Base-by-base conservation (phyloP, 1,139 yeast species). In the Yamadazyma friedrichii region DNA sequence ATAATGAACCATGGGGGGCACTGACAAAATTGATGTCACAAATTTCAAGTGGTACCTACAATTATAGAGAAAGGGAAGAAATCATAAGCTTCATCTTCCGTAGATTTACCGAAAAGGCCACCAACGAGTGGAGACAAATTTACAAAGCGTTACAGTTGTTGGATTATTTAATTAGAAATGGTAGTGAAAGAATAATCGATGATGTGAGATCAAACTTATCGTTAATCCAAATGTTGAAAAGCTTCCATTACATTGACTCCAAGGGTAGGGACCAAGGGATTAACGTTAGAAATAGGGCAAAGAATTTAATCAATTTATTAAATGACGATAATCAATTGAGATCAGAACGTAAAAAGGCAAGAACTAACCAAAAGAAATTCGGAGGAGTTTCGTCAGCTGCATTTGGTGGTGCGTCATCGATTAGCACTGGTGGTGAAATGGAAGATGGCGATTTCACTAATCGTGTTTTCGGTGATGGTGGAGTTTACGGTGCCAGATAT, bases 1-100 rank as follows among this genome's bases (percentile, higher is more conserved):
- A 93, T 62, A 93, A 93, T 61, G 99, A 93, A 64, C 98, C 98
- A 2, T 93, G 99, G 99, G 98, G 98, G n/a, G 95, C 97, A 3
- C 82, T 95, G 2, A 78, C 94, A 4, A 79, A 96, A 2, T 68
- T 87, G 58, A 93, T 94, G 98, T 86, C 84, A 47, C 94, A 89
- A 59, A 93, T 94, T 54, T 94, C 98, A 5, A 86, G 89, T 27
- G 98, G 96, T 2, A 93, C 98, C 5, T 88, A 88, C 65, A 88
- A 87, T 64, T 86, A 86, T 56, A 69, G 88, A 49, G 94, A 85
- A 55, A 65, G 95, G 46, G 91, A 84, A 56, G 95, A 85, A 56
- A 79, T 85, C 45, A 67, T 82, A 39, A 81, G 85, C 3, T 82
- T 84, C 74, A 73, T 83, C 29, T 82, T 83, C 58, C 74, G 88